Evolutionary conservation across 164 flowering plant genomes (phyloP).

Genomic region (Vitis vinifera): DNA sequence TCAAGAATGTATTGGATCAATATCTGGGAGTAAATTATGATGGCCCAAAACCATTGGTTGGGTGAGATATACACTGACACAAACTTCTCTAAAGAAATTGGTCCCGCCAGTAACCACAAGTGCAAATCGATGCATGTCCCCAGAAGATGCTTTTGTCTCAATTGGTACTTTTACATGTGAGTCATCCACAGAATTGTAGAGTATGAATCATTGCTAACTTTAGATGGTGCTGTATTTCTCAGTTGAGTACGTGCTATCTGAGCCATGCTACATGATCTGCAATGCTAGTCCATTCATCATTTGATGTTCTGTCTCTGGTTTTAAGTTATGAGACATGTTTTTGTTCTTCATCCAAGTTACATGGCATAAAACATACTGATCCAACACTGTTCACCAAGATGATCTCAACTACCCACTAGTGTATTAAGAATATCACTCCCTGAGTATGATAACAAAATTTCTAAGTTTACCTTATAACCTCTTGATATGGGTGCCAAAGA

Average conservation of each 20-base stretch:
- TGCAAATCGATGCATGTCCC: slow-evolving; percentile 14
- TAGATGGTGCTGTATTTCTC: slow-evolving; percentile 9
- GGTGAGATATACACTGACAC: slow-evolving; percentile 19
- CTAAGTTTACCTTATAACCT: too few relatives aligned
- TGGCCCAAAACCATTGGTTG: slow-evolving; percentile 21
- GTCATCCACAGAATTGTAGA: slow-evolving; percentile 18
- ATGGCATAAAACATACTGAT: too few relatives aligned
- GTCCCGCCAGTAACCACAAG: slow-evolving; percentile 14
- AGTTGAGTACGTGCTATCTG: not conserved
- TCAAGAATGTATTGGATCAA: slow-evolving; percentile 67
- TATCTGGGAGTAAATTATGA: slow-evolving; percentile 56
- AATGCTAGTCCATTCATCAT: not conserved
- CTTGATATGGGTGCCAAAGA: too few relatives aligned
- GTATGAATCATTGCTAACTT: slow-evolving; percentile 17
- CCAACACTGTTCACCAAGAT: too few relatives aligned
- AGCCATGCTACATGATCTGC: not conserved
- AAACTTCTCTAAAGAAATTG: slow-evolving; percentile 17
- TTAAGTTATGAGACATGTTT: too few relatives aligned
- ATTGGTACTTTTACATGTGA: slow-evolving; percentile 30
- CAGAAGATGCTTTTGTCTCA: slow-evolving; percentile 23
- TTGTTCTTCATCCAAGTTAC: too few relatives aligned
- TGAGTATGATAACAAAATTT: too few relatives aligned
- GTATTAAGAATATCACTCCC: too few relatives aligned
- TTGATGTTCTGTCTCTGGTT: too few relatives aligned
- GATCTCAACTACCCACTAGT: too few relatives aligned